Evolutionary conservation across 129 eudicot genomes (phyloP).

Genomic region (Flaveria linearis): DNA sequence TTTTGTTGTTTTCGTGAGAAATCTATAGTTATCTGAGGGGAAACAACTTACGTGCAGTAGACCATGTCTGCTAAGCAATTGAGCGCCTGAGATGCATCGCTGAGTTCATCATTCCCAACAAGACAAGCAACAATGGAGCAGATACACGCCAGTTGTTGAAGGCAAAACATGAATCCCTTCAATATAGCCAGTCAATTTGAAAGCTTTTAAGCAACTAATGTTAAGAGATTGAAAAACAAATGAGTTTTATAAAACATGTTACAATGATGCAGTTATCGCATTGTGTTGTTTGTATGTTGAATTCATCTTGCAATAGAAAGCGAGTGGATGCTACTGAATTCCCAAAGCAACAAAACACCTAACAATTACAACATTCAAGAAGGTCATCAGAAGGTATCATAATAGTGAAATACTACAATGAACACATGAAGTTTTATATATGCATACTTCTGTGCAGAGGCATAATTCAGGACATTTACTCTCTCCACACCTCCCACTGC

Average conservation of each 20-base stretch:
- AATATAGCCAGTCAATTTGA: slow-evolving; percentile 3
- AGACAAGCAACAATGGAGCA: slow-evolving; percentile 76
- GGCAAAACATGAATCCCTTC: slow-evolving; percentile 96
- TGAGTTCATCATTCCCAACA: slow-evolving; percentile 72
- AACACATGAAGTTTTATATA: neutral
- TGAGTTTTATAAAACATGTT: slow-evolving; percentile 35
- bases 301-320: slow-evolving; percentile 88
- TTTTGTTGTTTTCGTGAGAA: neutral
- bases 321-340: slow-evolving; percentile 95
- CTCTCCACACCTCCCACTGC: slow-evolving; percentile 97
- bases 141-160: slow-evolving; percentile 86
- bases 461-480: slow-evolving; percentile 89
- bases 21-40: neutral
- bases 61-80: slow-evolving; percentile 75
- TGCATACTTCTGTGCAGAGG: slow-evolving; percentile 85
- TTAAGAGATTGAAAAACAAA: neutral
- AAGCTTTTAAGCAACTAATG: neutral
- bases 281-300: slow-evolving; percentile 88
- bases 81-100: slow-evolving; percentile 76
- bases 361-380: slow-evolving; percentile 14
- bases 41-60: slow-evolving; percentile 76
- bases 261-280: slow-evolving; percentile 98
- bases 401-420: neutral
- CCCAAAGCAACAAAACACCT: slow-evolving; percentile 82
- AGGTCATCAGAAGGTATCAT: neutral